Percentiles rank a stretch among this genome's conserved stretches.
These are phyloP conservation scores for Rhododendron ovatum DNA, from an alignment of 148 eudicot genomes.

Conservation along the genomic window DNA sequence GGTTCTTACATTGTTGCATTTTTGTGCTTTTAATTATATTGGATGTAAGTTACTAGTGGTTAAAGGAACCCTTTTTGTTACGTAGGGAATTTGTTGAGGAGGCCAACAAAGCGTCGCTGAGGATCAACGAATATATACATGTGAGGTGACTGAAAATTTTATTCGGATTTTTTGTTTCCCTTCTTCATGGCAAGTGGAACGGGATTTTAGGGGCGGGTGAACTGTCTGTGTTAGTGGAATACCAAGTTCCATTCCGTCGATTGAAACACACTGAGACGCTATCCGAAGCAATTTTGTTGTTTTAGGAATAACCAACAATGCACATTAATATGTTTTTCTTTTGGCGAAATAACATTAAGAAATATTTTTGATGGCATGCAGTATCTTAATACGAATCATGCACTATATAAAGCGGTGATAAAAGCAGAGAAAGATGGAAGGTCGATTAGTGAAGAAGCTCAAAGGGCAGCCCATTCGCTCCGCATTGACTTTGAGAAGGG, in stretches of 20 bases:
- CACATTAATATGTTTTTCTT: not conserved
- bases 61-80: not conserved
- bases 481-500: conserved; percentile 96
- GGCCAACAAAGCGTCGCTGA: conserved; percentile 69
- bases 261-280: not conserved
- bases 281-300: not conserved
- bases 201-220: not conserved
- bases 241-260: not conserved
- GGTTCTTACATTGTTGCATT: conserved; percentile 24
- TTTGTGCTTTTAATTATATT: not conserved
- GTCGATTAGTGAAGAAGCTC: conserved; percentile 55
- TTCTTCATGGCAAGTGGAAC: not conserved
- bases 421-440: conserved; percentile 69
- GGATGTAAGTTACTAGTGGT: not conserved
- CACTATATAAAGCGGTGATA: conserved; percentile 65
- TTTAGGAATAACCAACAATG: not conserved
- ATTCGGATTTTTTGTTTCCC: conserved; percentile 12
- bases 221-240: not conserved
- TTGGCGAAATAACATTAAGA: not conserved
- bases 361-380: conserved; percentile 21
- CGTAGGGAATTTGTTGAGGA: conserved; percentile 77
- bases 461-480: conserved; percentile 63
- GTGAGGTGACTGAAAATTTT: conserved; percentile 74
- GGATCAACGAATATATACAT: conserved; percentile 88
- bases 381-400: conserved; percentile 76